Percentiles rank a stretch among this genome's conserved stretches.
These are phyloP conservation scores for Purpureocillium takamizusanense DNA, from an alignment of 2,329 filamentous ascomycete species.

Conservation along the genomic window DNA sequence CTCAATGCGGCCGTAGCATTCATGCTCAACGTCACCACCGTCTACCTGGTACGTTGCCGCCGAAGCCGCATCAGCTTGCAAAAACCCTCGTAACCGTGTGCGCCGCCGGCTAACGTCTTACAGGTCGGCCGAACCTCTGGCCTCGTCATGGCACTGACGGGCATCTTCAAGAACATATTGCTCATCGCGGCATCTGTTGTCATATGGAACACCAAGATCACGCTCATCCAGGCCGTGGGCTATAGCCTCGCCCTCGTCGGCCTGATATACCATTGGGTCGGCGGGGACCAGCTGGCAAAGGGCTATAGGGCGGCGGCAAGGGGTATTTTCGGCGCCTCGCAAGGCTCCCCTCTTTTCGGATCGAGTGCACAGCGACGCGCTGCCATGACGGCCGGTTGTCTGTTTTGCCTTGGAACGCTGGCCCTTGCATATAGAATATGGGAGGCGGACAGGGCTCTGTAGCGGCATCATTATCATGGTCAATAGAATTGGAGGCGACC, in stretches of 20 bases:
- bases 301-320: not conserved
- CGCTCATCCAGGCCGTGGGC: conserved; percentile 62
- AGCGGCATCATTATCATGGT: no score
- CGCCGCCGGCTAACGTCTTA: not conserved
- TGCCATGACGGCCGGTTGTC: no score
- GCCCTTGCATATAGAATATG: no score
- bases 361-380: no score
- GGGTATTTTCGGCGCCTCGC: no score
- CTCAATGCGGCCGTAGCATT: conserved; percentile 72
- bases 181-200: conserved; percentile 67
- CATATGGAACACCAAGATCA: conserved; percentile 66
- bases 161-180: conserved; percentile 79
- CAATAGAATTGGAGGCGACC: no score
- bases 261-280: conserved; percentile 37
- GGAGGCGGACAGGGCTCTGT: no score
- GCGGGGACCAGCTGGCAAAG: conserved; percentile 20
- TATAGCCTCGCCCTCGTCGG: conserved; percentile 58
- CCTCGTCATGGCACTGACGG: conserved; percentile 73
- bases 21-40: conserved; percentile 70
- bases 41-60: conserved; percentile 62
- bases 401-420: no score
- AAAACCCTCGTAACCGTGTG: no score
- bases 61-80: no score
- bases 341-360: no score
- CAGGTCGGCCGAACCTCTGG: conserved; percentile 83